Base-by-base conservation (phyloP, 2,329 filamentous ascomycete genomes). In the Podosphaera xanthii region DNA sequence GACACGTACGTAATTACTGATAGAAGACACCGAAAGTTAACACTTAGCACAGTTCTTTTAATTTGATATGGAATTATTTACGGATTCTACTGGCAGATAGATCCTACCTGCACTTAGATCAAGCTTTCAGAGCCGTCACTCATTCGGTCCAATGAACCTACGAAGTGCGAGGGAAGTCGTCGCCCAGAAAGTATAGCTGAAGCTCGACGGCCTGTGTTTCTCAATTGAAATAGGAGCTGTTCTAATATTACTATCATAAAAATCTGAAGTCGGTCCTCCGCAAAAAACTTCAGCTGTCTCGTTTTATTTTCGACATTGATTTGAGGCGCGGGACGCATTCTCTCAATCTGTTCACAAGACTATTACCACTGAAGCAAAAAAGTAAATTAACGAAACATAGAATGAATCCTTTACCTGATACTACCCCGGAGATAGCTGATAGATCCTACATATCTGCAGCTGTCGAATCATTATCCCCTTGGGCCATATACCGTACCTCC, bases 391-490 rank as follows among this genome's bases (percentile, higher is more conserved):
- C 5, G 10, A 50, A 34, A 12, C 5, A 38, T 22, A 58, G 12
- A 48, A 56, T 57, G 53, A 30, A 60, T n/a, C 42, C 59, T 31
- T 35, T 40, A 31, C 36, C 52, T n/a, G 58, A 59, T n/a, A 54
- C 12, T 9, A 46, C 14, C n/a, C 44, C 52, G 2, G 59, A 75
- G 69, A 80, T 77, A 69, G 62, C 69, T 40, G 79, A 82, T 66
- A 81, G 76, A 69, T 79, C 78, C 2, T 82, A 81, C 64, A 69
- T 82, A 36, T 76, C 76, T 50, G 79, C 77, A 22, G 78, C 80
- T 38, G 77, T 83, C 44, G 79, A 80, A 61, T 81, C 79, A 0
- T 77, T 83, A 60, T 80, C 80, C 59, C 78, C 79, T 0, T 83
- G 80, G 80, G 75, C 72, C 36, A 70, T 66, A 5, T 75, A 70